These are phyloP conservation scores for Castanopsis chinensis DNA, from an alignment of 306 rosid species.

Conservation along the genomic window DNA sequence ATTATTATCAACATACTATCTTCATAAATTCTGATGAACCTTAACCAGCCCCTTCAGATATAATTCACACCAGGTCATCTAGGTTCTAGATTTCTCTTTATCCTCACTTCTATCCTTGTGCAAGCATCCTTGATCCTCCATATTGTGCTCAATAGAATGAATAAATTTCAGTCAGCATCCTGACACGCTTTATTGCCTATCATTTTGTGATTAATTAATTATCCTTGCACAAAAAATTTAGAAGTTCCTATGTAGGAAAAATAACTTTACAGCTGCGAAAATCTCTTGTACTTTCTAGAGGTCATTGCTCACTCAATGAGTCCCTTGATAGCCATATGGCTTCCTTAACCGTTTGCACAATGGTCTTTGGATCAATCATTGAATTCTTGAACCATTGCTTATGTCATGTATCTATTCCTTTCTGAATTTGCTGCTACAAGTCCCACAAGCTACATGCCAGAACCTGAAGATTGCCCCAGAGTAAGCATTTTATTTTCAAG, in stretches of 20 bases:
- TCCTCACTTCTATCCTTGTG: background rate
- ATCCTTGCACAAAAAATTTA: background rate
- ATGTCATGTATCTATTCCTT: background rate
- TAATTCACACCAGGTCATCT: background rate
- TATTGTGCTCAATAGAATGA: background rate
- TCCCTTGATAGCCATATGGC: background rate
- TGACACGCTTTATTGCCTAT: background rate
- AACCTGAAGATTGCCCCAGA: conserved; percentile 42
- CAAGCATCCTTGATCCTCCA: background rate
- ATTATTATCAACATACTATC: conserved; percentile 10
- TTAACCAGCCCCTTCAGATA: background rate
- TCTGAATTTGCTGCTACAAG: conserved; percentile 10
- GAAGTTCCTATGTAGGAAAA: background rate
- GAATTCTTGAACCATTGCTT: conserved; percentile 10
- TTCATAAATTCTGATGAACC: conserved; percentile 2
- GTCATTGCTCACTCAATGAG: background rate
- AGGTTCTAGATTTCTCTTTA: background rate
- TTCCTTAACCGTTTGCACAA: background rate
- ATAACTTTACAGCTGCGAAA: background rate
- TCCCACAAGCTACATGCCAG: conserved; percentile 32
- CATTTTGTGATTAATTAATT: background rate
- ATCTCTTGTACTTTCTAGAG: background rate
- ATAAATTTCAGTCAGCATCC: background rate
- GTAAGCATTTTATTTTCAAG: conserved; percentile 62
- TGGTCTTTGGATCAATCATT: conserved; percentile 7